phyloP scores from a whole-genome alignment of 2,329 filamentous ascomycete genomes.

The Xylariaceae sp. region DNA sequence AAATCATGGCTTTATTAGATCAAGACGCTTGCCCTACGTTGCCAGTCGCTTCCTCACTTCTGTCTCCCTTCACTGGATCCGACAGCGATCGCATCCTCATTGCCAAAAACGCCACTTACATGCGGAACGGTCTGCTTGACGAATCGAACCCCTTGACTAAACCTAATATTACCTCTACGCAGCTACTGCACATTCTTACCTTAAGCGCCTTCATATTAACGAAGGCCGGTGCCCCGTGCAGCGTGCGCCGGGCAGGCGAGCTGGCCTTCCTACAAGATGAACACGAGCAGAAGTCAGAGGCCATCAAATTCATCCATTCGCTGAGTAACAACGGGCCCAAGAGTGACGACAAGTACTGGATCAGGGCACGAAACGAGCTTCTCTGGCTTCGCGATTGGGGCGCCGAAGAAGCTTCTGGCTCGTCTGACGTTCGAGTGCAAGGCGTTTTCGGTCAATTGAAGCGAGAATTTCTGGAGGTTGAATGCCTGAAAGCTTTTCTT shows the following conservation, averaged over 20 bases:
- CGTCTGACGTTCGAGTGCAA: slow-evolving; percentile 27
- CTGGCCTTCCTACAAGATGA: slow-evolving; percentile 60
- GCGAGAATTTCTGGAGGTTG: slow-evolving; percentile 60
- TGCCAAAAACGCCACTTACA: slow-evolving; percentile 37
- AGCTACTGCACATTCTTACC: slow-evolving; percentile 59
- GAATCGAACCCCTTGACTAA: slow-evolving; percentile 61
- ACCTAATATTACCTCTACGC: slow-evolving; percentile 50
- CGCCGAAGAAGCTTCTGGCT: slow-evolving; percentile 37
- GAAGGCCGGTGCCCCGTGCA: slow-evolving; percentile 44
- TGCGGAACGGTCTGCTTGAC: slow-evolving; percentile 51
- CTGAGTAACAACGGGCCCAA: slow-evolving; percentile 46
- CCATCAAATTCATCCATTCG: slow-evolving; percentile 54
- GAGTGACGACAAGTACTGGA: slow-evolving; percentile 62
- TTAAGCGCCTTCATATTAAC: slow-evolving; percentile 56
- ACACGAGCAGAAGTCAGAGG: slow-evolving; percentile 59
- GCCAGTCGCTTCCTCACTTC: slow-evolving; percentile 40
- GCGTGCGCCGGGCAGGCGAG: slow-evolving; percentile 53
- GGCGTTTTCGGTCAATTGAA: slow-evolving; percentile 59
- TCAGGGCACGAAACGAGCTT: slow-evolving; percentile 56
- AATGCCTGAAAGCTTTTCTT: slow-evolving; percentile 66
- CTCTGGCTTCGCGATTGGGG: slow-evolving; percentile 75
- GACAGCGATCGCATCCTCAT: slow-evolving; percentile 31
- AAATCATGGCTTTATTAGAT: slow-evolving; percentile 57
- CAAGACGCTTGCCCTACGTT: slow-evolving; percentile 53
- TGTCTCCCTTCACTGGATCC: slow-evolving; percentile 37